A percentile compares a stretch with the other conserved stretches of the same genome.
Evolutionary conservation across 768 basidiomycete species (phyloP).

Genomic region (Phanerodontia chrysosporium): DNA sequence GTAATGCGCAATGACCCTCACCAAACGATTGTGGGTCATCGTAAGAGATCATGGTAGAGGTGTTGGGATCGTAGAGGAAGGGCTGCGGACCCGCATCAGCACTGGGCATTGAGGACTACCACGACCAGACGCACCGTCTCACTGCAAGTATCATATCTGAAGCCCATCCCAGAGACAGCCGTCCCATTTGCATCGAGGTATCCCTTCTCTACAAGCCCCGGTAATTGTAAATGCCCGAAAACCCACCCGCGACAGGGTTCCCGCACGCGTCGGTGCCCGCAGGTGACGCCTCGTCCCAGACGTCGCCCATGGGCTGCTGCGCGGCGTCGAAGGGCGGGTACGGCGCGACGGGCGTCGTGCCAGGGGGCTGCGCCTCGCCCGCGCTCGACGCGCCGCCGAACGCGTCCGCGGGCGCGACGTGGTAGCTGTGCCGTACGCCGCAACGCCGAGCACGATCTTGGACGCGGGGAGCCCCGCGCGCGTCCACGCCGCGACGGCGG

Average conservation of each 20-base stretch:
- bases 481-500: conserved; percentile 75
- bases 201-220: conserved; percentile 54
- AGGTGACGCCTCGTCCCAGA: conserved; percentile 22
- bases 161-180: conserved; percentile 44
- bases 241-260: conserved; percentile 29
- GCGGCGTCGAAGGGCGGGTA: conserved; percentile 49
- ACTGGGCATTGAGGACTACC: not conserved
- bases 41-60: conserved; percentile 29
- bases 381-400: conserved; percentile 22
- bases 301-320: conserved; percentile 41
- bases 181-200: conserved; percentile 46
- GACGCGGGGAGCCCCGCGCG: conserved; percentile 69
- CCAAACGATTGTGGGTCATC: conserved; percentile 29
- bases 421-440: conserved; percentile 81
- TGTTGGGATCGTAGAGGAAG: conserved; percentile 26
- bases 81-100: conserved; percentile 16
- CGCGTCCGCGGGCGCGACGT: conserved; percentile 34
- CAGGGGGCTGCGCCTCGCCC: conserved; percentile 8
- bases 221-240: conserved; percentile 55
- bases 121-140: conserved; percentile 21
- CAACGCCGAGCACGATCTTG: conserved; percentile 81
- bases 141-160: conserved; percentile 31
- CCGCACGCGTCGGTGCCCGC: conserved; percentile 30
- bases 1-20: conserved; percentile 1
- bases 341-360: conserved; percentile 30